phyloP scores from a whole-genome alignment of 2,329 filamentous ascomycete genomes.

The Botrytis squamosa region DNA sequence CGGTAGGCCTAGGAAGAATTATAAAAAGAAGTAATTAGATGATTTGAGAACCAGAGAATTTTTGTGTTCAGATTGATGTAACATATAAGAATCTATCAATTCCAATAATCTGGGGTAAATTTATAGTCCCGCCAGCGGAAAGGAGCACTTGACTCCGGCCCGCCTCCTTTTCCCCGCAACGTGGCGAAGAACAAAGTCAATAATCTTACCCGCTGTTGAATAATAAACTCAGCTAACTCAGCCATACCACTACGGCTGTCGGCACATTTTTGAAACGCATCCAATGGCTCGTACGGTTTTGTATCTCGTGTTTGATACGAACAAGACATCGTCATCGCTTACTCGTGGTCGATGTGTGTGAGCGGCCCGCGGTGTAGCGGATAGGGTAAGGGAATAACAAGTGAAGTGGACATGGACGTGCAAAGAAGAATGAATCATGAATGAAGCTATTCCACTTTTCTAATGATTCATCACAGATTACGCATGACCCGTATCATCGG shows the following conservation, averaged over 20 bases:
- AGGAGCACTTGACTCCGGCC: not conserved
- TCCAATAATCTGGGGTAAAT: not conserved
- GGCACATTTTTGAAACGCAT: not conserved
- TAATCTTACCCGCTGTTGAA: not conserved
- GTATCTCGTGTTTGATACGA: not conserved
- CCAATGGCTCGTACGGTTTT: too few species aligned
- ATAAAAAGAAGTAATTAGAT: not conserved
- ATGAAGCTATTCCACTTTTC: conserved; percentile 2
- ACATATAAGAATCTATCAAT: not conserved
- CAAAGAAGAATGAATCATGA: not conserved
- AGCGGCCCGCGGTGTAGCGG: not conserved
- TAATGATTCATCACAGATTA: not conserved
- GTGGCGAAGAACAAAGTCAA: not conserved
- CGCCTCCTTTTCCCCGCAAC: not conserved
- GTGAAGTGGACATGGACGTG: not conserved
- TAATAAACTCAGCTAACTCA: not conserved
- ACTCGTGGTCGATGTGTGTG: not conserved
- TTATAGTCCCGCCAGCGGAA: too few species aligned
- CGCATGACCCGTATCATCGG: not conserved
- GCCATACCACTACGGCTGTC: not conserved
- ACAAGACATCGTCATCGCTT: not conserved
- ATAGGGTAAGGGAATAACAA: not conserved
- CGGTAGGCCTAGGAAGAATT: not conserved
- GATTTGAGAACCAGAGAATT: not conserved
- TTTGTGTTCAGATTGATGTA: not conserved